Evolutionary conservation across 2,329 filamentous ascomycete species (phyloP).

Genomic region (Aspergillus sp.): DNA sequence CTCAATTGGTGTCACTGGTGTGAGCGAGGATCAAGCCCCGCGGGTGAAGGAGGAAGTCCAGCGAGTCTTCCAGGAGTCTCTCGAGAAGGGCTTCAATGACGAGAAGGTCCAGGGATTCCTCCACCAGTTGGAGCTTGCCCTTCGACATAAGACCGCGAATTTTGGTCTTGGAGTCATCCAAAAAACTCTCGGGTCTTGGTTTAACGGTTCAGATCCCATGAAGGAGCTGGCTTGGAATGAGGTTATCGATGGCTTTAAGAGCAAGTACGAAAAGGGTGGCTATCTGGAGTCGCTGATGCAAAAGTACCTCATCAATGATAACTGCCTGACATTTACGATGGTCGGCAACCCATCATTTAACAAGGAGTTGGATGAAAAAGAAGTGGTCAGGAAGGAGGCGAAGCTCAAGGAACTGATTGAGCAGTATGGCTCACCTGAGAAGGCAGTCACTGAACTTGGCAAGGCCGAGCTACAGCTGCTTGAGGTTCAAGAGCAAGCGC

Average conservation of each 20-base stretch:
- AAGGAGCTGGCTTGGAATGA: slow-evolving; percentile 90
- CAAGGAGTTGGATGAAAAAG: slow-evolving; percentile 72
- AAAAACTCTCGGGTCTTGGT: slow-evolving; percentile 87
- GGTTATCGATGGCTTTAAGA: slow-evolving; percentile 78
- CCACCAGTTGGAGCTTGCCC: slow-evolving; percentile 85
- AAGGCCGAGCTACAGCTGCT: slow-evolving; percentile 78
- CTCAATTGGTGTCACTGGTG: slow-evolving; percentile 87
- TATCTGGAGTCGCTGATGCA: slow-evolving; percentile 85
- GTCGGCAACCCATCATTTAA: slow-evolving; percentile 74
- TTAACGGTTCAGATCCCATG: slow-evolving; percentile 91
- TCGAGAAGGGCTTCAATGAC: slow-evolving; percentile 77
- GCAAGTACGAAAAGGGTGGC: slow-evolving; percentile 68
- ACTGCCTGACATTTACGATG: slow-evolving; percentile 92
- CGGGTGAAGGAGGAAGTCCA: slow-evolving; percentile 74
- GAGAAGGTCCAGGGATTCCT: slow-evolving; percentile 91
- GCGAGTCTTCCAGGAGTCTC: slow-evolving; percentile 68
- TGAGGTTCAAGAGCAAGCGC: slow-evolving; percentile 78
- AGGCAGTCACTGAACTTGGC: slow-evolving; percentile 70
- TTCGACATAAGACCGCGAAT: slow-evolving; percentile 95
- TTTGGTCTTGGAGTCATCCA: slow-evolving; percentile 92
- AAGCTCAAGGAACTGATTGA: slow-evolving; percentile 72
- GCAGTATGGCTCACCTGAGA: slow-evolving; percentile 67
- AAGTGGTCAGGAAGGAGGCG: slow-evolving; percentile 68
- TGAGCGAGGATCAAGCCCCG: slow-evolving; percentile 74
- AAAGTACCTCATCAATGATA: slow-evolving; percentile 86